Percentiles rank a stretch among this genome's conserved stretches.
Evolutionary conservation across 352 stramenopile species (phyloP).

Genomic region (Globisporangium lucens): DNA sequence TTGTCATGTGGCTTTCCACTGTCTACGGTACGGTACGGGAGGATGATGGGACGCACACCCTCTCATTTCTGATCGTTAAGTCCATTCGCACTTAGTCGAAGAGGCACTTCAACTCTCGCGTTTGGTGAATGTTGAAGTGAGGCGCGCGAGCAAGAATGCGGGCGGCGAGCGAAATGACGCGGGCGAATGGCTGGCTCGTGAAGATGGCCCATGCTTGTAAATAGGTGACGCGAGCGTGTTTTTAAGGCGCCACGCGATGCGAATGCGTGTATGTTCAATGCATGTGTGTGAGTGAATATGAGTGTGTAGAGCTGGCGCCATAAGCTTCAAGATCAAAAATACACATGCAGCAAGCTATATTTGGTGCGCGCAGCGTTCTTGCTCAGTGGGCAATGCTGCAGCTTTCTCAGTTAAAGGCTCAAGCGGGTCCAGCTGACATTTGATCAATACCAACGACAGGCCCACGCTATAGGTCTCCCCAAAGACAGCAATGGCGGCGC

Average conservation of each 20-base stretch:
- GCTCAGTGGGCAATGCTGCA: background rate
- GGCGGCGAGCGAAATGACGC: background rate
- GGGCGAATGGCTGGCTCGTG: background rate
- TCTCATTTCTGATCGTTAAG: background rate
- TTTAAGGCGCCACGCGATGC: background rate
- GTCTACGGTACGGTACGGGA: background rate
- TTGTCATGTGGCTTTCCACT: constrained; percentile 10
- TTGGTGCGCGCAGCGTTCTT: background rate
- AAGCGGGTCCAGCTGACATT: no score
- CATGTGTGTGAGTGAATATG: background rate
- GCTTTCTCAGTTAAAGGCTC: no score
- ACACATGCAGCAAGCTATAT: background rate
- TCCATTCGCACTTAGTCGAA: background rate
- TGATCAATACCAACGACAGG: no score
- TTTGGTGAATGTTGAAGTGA: background rate
- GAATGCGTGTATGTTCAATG: background rate
- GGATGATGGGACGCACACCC: background rate
- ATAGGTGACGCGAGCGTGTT: background rate
- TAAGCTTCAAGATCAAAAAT: background rate
- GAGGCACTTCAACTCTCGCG: constrained; percentile 4
- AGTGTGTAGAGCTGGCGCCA: background rate
- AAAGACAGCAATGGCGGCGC: background rate
- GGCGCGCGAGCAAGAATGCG: background rate
- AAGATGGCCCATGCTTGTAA: no score
- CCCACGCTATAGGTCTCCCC: background rate